Percentiles rank a stretch among this genome's conserved stretches.
Evolutionary conservation across 352 stramenopile genomes (phyloP).

Genomic region (Globisporangium nagaii): DNA sequence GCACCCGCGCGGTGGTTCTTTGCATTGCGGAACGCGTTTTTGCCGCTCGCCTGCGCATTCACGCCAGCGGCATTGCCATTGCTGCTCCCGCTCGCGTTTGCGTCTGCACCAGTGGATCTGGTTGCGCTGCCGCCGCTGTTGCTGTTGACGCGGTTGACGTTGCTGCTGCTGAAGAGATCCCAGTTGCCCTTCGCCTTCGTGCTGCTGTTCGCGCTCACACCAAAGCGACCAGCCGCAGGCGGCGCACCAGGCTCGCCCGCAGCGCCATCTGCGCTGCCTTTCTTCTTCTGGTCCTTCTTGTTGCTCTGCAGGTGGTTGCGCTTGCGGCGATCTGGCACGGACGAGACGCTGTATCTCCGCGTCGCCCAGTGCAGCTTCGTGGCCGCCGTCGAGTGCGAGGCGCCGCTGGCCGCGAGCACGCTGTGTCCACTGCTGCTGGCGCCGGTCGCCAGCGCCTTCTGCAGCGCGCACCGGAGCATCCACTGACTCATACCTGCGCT

Average conservation of each 20-base stretch:
- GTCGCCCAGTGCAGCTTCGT: conserved; percentile 7
- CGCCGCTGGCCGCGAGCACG: not conserved
- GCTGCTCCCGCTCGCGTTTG: not conserved
- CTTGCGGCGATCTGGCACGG: conserved; percentile 38
- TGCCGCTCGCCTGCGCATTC: not conserved
- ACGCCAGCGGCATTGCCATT: not conserved
- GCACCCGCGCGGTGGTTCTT: conserved; percentile 3
- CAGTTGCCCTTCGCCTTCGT: conserved; percentile 22
- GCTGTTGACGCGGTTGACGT: conserved; percentile 1
- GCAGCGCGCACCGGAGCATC: conserved; percentile 26
- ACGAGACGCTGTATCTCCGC: conserved; percentile 22
- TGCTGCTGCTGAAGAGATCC: conserved; percentile 23
- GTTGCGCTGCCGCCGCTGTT: not conserved
- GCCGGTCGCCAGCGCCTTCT: conserved; percentile 13
- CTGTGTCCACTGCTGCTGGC: not conserved
- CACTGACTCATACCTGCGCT: conserved; percentile 30
- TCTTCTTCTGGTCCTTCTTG: conserved; percentile 30
- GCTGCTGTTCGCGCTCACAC: conserved; percentile 11
- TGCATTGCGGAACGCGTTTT: conserved; percentile 7
- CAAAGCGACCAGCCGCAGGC: not conserved
- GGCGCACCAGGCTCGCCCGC: not conserved
- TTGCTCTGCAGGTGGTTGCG: conserved; percentile 49
- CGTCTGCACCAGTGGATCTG: not conserved
- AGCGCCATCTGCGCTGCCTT: not conserved
- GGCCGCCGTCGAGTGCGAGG: not conserved